Percentiles rank a stretch among this genome's conserved stretches.
Evolutionary conservation across 441 rosid genomes (phyloP).

Genomic region (Kokia cookei): DNA sequence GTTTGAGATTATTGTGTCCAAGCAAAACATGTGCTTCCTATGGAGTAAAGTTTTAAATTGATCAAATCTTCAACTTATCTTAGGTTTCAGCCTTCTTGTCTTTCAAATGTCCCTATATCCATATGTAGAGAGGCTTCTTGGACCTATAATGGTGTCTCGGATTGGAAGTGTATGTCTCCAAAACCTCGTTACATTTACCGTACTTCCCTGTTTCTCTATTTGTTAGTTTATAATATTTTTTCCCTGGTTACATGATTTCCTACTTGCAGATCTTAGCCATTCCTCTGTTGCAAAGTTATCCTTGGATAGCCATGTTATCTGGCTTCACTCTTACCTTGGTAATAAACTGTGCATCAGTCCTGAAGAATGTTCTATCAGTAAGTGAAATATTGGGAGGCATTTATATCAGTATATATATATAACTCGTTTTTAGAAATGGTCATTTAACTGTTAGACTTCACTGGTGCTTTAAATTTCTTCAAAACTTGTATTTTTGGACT

Average conservation of each 20-base stretch:
- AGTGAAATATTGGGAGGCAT: conserved; percentile 20
- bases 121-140: conserved; percentile 43
- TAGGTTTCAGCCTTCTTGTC: conserved; percentile 70
- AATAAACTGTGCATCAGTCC: conserved; percentile 54
- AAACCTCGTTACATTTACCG: not conserved
- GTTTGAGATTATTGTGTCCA: not conserved
- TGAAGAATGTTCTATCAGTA: conserved; percentile 62
- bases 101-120: conserved; percentile 61
- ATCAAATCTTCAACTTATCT: conserved; percentile 7
- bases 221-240: not conserved
- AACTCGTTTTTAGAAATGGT: not conserved
- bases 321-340: conserved; percentile 52
- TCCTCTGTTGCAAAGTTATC: conserved; percentile 55
- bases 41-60: not conserved
- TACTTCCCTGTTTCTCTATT: not conserved
- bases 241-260: not conserved
- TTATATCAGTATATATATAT: not conserved
- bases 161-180: conserved; percentile 49
- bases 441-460: not conserved
- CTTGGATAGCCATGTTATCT: conserved; percentile 53
- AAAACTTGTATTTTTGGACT: not conserved
- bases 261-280: conserved; percentile 44
- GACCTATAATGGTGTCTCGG: conserved; percentile 46
- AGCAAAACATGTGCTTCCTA: not conserved
- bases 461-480: not conserved